Conservation (phyloP, 2,329 filamentous ascomycete species). For the Pseudogymnoascus sp. region DNA sequence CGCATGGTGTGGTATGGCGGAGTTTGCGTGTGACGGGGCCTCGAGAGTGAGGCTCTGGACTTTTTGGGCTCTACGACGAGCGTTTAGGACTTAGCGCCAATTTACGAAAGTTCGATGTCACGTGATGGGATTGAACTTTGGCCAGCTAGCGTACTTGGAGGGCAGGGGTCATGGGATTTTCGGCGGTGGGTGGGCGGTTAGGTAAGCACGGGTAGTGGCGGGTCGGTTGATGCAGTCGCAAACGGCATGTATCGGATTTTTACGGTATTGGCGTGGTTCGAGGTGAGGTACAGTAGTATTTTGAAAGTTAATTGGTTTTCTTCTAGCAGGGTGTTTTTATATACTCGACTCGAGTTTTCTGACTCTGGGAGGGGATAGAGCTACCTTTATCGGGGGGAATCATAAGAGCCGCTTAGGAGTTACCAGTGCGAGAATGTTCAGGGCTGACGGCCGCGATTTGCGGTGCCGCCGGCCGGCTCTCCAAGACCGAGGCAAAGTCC, state of each 20-base stretch:
- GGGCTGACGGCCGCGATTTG: not conserved
- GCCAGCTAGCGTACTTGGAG: too few species aligned
- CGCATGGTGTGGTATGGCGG: not conserved
- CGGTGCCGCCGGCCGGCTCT: not conserved
- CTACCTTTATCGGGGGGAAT: not conserved
- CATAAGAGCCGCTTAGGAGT: not conserved
- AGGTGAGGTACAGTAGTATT: not conserved
- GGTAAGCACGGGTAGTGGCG: not conserved
- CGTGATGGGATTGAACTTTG: not conserved
- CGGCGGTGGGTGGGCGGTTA: too few species aligned
- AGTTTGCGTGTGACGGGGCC: not conserved
- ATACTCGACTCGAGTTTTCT: not conserved
- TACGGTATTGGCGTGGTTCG: not conserved
- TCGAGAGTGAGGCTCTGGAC: not conserved
- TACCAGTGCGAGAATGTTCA: not conserved
- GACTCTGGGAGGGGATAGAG: not conserved
- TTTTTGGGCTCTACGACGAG: not conserved
- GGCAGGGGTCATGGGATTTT: not conserved
- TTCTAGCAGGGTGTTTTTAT: not conserved
- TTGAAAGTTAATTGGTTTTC: too few species aligned
- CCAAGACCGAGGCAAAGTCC: constrained; percentile 3
- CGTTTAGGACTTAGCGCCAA: not conserved
- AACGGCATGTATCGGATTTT: not conserved
- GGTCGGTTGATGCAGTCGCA: not conserved
- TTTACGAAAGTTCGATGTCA: not conserved